Conservation (phyloP, 177 flowering plant genomes). For the Tripterygium wilfordii region DNA sequence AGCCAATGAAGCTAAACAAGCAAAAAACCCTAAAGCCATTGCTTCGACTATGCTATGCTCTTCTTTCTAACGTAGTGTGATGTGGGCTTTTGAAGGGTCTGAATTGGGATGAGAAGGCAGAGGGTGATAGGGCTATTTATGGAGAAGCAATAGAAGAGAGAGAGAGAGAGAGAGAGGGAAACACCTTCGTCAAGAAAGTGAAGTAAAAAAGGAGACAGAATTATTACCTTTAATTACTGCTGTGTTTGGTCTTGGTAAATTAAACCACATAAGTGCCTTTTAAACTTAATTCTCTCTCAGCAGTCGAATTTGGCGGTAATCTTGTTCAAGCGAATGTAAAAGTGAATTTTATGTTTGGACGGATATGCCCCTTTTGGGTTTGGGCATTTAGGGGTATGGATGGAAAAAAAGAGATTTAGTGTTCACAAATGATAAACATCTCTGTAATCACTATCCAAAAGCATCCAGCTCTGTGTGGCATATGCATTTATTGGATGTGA, state of each 20-base stretch:
- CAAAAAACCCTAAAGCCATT: slow-evolving; percentile 8
- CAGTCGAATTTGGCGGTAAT: slow-evolving; percentile 7
- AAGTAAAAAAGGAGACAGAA: slow-evolving; percentile 3
- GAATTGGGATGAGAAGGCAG: slow-evolving; percentile 4
- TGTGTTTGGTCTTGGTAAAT: slow-evolving; percentile 5
- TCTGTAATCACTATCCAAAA: too few relatives aligned
- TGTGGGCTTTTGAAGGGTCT: neutral
- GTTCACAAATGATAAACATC: too few relatives aligned
- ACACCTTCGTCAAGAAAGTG: slow-evolving; percentile 5
- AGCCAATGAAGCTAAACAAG: slow-evolving; percentile 3
- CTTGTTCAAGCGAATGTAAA: slow-evolving; percentile 4
- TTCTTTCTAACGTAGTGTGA: neutral
- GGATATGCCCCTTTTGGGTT: too few relatives aligned
- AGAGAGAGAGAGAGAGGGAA: neutral
- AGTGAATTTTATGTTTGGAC: too few relatives aligned
- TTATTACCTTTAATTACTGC: slow-evolving; percentile 16
- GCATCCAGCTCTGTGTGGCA: too few relatives aligned
- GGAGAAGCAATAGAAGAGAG: slow-evolving; percentile 3
- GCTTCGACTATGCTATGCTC: slow-evolving; percentile 1
- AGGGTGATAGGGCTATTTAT: slow-evolving; percentile 21
- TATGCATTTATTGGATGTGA: too few relatives aligned
- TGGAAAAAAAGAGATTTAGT: too few relatives aligned
- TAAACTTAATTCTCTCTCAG: neutral
- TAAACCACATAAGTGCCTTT: neutral
- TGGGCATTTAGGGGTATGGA: neutral